Evolutionary conservation across 495 filamentous ascomycete species (phyloP).

Genomic region (Elasticomyces elasticus): DNA sequence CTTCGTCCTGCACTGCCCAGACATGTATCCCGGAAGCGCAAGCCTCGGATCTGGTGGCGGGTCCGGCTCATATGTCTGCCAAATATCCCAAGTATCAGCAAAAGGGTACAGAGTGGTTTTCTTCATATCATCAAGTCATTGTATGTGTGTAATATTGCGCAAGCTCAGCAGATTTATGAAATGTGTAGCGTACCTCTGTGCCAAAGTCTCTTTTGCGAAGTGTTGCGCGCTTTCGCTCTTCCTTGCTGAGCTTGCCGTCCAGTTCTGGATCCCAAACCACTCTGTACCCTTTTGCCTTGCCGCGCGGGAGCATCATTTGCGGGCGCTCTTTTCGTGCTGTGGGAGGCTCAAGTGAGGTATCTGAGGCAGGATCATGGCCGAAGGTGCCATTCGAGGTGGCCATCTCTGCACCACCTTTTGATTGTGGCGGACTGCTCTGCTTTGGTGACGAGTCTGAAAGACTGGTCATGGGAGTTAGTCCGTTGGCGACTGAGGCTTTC

Average conservation of each 20-base stretch:
- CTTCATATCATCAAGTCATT: constrained; percentile 7
- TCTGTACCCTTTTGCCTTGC: constrained; percentile 55
- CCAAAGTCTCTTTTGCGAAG: constrained; percentile 64
- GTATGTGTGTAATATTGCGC: constrained; percentile 21
- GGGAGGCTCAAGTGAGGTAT: constrained; percentile 2
- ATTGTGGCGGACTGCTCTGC: constrained; percentile 41
- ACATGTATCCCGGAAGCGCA: constrained; percentile 48
- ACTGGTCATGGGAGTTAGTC: constrained; percentile 65
- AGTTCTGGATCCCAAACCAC: constrained; percentile 66
- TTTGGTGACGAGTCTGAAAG: constrained; percentile 64
- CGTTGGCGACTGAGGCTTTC: constrained; percentile 39
- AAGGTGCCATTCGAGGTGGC: constrained; percentile 19
- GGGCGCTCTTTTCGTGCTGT: constrained; percentile 22
- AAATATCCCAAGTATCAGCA: constrained; percentile 20
- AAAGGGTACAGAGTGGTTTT: constrained; percentile 26
- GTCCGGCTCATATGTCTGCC: constrained; percentile 48
- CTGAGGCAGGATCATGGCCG: constrained; percentile 8
- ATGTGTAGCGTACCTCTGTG: constrained; percentile 33
- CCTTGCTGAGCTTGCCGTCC: constrained; percentile 48
- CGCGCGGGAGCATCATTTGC: constrained; percentile 52
- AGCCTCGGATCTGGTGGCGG: constrained; percentile 69
- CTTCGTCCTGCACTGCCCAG: constrained; percentile 31
- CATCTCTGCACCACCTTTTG: constrained; percentile 26
- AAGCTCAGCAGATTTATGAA: constrained; percentile 24
- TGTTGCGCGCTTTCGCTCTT: constrained; percentile 57